Conservation (phyloP, 768 basidiomycete species). For the Rhodotorula babjevae region DNA sequence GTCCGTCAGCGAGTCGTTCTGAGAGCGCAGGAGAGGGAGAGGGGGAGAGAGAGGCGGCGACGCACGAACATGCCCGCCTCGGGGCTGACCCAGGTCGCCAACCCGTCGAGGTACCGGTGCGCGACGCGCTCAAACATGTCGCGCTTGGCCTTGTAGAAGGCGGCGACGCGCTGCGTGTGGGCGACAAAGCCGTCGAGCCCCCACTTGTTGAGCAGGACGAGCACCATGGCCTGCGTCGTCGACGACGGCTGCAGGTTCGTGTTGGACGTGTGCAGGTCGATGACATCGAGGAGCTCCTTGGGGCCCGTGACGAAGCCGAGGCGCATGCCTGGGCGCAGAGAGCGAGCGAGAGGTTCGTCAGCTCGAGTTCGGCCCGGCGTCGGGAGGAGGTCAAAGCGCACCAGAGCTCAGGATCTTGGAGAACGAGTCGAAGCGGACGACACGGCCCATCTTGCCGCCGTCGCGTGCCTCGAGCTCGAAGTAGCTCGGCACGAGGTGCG, state of each 20-base stretch:
- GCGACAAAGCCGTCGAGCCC: constrained; percentile 67
- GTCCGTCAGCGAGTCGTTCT: background rate
- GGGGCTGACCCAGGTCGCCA: constrained; percentile 59
- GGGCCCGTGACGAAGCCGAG: constrained; percentile 80
- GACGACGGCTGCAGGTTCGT: constrained; percentile 50
- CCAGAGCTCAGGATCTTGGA: constrained; percentile 63
- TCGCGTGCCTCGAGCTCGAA: constrained; percentile 70
- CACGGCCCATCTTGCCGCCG: constrained; percentile 63
- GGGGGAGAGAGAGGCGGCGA: background rate
- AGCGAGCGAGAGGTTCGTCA: background rate
- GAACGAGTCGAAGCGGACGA: constrained; percentile 82
- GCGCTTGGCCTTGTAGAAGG: constrained; percentile 63
- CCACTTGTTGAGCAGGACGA: constrained; percentile 63
- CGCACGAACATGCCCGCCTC: constrained; percentile 79
- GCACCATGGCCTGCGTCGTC: constrained; percentile 54
- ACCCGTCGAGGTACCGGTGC: constrained; percentile 66
- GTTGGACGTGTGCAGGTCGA: constrained; percentile 64
- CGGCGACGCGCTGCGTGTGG: constrained; percentile 55
- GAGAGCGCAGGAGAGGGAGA: background rate
- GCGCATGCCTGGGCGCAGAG: constrained; percentile 62
- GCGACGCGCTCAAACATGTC: constrained; percentile 74
- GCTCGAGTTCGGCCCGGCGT: no score
- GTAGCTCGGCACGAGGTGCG: constrained; percentile 63
- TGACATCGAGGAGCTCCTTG: constrained; percentile 59
- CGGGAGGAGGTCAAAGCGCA: no score